Evolutionary conservation across 495 filamentous ascomycete species (phyloP).

Genomic region (Tuber calosporum): DNA sequence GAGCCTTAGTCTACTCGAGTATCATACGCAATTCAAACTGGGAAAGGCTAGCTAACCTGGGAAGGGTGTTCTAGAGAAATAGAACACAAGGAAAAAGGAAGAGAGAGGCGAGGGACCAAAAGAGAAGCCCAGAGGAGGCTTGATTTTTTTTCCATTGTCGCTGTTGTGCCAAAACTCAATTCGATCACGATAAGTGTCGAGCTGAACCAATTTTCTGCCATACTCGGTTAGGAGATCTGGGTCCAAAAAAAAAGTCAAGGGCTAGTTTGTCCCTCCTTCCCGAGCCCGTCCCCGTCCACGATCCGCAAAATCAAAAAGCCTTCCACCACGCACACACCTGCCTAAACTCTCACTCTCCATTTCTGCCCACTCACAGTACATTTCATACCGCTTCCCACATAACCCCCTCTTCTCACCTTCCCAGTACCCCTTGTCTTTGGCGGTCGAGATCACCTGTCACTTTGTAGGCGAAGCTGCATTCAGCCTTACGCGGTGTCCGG

Average conservation of each 20-base stretch:
- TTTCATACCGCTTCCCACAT: neutral
- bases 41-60: neutral
- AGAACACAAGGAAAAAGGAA: neutral
- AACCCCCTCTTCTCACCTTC: neutral
- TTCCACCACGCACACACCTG: neutral
- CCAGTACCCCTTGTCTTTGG: neutral
- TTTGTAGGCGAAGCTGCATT: neutral
- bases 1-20: neutral
- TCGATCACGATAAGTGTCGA: constrained; percentile 3
- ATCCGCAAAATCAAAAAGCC: neutral
- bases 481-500: neutral
- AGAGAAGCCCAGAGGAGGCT: neutral
- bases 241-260: constrained; percentile 3
- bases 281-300: neutral
- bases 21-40: neutral
- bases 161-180: neutral
- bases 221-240: neutral
- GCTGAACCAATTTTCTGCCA: neutral
- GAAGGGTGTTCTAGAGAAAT: neutral
- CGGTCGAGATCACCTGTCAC: neutral
- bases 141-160: neutral
- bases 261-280: neutral
- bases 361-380: neutral
- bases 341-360: neutral
- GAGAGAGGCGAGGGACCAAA: neutral